A percentile compares a stretch with the other conserved stretches of the same genome.
These are phyloP conservation scores for Geotrichum restrictum DNA, from an alignment of 1,139 yeast genomes.

Conservation along the genomic window DNA sequence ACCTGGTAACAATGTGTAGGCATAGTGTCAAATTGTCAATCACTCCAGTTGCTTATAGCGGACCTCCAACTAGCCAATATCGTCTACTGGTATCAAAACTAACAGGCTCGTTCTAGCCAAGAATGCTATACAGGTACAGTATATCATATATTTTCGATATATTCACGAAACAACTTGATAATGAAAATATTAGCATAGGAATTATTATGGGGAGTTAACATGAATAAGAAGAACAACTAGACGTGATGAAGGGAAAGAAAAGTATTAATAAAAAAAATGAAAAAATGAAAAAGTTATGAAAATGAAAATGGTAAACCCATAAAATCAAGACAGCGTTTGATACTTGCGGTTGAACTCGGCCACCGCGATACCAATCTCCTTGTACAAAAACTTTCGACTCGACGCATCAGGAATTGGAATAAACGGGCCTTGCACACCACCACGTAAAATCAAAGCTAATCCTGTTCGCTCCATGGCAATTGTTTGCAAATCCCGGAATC, in stretches of 20 bases:
- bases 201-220: not conserved
- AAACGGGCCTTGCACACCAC: constrained; percentile 62
- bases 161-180: too few relatives aligned
- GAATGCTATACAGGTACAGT: too few relatives aligned
- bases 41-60: too few relatives aligned
- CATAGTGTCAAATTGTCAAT: too few relatives aligned
- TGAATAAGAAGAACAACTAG: not conserved
- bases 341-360: constrained; percentile 56
- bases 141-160: too few relatives aligned
- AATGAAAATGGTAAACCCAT: too few relatives aligned
- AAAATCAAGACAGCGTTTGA: constrained; percentile 31
- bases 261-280: not conserved
- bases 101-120: too few relatives aligned
- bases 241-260: not conserved
- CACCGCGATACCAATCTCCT: constrained; percentile 75
- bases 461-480: constrained; percentile 81
- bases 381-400: constrained; percentile 64
- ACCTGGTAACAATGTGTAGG: too few relatives aligned
- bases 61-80: too few relatives aligned
- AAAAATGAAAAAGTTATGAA: not conserved
- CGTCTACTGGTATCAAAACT: too few relatives aligned
- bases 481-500: constrained; percentile 57
- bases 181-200: not conserved
- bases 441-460: constrained; percentile 59
- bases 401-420: constrained; percentile 72